Evolutionary conservation across 2,329 filamentous ascomycete genomes (phyloP), one percentile per base, ranked within the genome.

Genomic region (Exophiala oligosperma): DNA sequence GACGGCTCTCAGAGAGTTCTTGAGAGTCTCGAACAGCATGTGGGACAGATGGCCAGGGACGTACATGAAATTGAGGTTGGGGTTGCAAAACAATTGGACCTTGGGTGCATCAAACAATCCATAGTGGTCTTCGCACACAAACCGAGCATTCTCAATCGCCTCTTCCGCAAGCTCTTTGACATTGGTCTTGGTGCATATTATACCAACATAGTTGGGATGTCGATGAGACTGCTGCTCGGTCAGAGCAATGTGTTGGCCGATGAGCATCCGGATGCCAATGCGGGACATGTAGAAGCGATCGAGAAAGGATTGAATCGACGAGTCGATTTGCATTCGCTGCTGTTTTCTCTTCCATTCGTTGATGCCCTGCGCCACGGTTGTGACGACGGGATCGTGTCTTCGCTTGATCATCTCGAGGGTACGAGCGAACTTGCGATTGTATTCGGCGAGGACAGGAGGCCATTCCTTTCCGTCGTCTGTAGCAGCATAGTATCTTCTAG

Each of bases 281-380:
- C 94, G 91, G 46, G 92, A 97, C 94, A 99, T 99, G 81, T 99
- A 99, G 77, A 99, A 99, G 59, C 94, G 90, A 77, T 99, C 94
- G 65, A 99, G 85, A 80, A 99, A 99, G 55, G 91, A 88, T 74
- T 99, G 94, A 59, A 99, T 97, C 68, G 92, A 64, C 73, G 92
- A 88, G 76, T 97, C 94, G 70, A 99, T 99, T 72, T 97, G 94
- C 88, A 97, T 94, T 54, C 94, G 87, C 81, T 99, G 94, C 62
- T 92, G 86, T 72, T 89, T 93, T 56, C 93, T 90, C 79, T 99
- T 99, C 82, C 96, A 99, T 77, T 99, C 94, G 59, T 97, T 83
- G 66, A 99, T 97, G 60, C 94, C 94, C 76, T 99, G 93, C 4
- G 94, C 94, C 76, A 99, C 94, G 6, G 94, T 99, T 17, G 94